Evolutionary conservation across 2,329 filamentous ascomycete genomes (phyloP).

Genomic region (Madurella fahalii): DNA sequence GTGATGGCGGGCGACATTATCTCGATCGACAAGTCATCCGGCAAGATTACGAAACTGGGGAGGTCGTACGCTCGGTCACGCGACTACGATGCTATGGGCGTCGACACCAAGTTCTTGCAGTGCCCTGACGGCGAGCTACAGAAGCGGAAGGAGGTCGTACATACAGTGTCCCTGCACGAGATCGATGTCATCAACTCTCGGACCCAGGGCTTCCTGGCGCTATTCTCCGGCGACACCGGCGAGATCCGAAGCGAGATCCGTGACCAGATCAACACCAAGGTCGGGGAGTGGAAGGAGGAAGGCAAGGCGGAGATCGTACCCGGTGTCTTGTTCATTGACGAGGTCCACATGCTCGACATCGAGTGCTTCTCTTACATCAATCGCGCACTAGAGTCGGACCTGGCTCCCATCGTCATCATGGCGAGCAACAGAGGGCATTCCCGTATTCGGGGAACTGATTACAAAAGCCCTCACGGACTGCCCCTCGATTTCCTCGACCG

Average conservation of each 20-base stretch:
- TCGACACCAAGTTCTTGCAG: conserved; percentile 96
- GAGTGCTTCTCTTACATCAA: conserved; percentile 99
- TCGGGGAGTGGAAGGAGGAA: conserved; percentile 98
- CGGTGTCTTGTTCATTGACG: conserved; percentile 95
- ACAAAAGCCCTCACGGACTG: conserved; percentile 87
- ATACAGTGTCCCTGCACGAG: conserved; percentile 95
- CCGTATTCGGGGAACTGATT: conserved; percentile 88
- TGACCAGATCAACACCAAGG: conserved; percentile 98
- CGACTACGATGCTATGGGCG: conserved; percentile 98
- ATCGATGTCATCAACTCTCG: conserved; percentile 99
- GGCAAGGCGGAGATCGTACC: conserved; percentile 98
- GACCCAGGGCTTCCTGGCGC: conserved; percentile 94
- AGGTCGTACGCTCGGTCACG: conserved; percentile 90
- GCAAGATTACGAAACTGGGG: conserved; percentile 95
- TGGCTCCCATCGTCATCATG: conserved; percentile 98
- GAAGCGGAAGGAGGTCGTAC: conserved; percentile 93
- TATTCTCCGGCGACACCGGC: conserved; percentile 96
- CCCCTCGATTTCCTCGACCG: conserved; percentile 95
- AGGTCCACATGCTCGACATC: conserved; percentile 99
- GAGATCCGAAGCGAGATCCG: conserved; percentile 96
- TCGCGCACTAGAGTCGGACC: conserved; percentile 87
- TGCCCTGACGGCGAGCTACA: conserved; percentile 97
- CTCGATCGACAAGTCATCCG: conserved; percentile 96
- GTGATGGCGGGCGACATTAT: conserved; percentile 99
- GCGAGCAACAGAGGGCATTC: conserved; percentile 93